Evolutionary conservation across 208 protist species (phyloP).

Genomic region (Trypanosoma caninum): DNA sequence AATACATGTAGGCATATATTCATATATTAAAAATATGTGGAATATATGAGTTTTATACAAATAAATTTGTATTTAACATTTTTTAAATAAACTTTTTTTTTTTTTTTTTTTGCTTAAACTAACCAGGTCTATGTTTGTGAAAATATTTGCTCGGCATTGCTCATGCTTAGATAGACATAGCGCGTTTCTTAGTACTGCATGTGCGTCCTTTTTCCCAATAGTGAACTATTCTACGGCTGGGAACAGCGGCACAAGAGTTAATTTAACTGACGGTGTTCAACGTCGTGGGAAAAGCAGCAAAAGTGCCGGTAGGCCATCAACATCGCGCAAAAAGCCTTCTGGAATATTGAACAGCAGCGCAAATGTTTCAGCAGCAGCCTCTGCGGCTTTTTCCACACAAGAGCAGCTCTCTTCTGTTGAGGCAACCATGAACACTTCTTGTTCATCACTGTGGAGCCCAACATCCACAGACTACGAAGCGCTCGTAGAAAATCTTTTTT

Average conservation of each 20-base stretch:
- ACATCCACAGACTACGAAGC: conserved; percentile 60
- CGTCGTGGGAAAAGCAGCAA: conserved; percentile 1
- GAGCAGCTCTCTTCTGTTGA: not conserved
- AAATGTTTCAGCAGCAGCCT: not conserved
- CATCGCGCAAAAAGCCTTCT: not conserved
- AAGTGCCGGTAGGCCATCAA: not conserved
- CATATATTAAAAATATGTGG: no score
- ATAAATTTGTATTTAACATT: not conserved
- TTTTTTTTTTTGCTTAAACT: not conserved
- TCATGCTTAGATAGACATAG: not conserved
- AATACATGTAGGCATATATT: no score
- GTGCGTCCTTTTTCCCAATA: not conserved
- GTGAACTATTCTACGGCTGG: conserved; percentile 1
- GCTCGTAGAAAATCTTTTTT: conserved; percentile 61
- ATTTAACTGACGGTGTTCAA: not conserved
- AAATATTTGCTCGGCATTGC: not conserved
- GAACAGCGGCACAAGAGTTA: not conserved
- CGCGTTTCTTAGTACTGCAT: not conserved
- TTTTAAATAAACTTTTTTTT: not conserved
- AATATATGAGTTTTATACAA: no score
- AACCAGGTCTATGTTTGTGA: not conserved
- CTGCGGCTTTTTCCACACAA: not conserved
- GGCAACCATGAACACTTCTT: not conserved
- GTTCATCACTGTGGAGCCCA: conserved; percentile 9
- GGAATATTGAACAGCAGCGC: not conserved